These are phyloP conservation scores for Penicillium sp. DNA, from an alignment of 2,329 filamentous ascomycete species.

Conservation along the genomic window DNA sequence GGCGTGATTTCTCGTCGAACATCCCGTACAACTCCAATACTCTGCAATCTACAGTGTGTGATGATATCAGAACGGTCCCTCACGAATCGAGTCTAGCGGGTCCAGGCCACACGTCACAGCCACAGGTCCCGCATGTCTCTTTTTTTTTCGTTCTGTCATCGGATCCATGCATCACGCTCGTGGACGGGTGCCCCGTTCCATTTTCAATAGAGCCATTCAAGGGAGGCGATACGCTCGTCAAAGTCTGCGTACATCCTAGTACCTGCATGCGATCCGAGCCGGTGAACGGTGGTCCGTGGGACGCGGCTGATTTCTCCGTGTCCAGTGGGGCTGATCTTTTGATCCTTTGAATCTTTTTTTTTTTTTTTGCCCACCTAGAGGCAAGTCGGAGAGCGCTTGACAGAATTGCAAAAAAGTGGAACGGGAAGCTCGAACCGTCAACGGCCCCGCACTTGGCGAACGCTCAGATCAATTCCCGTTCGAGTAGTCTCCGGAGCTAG, in stretches of 20 bases:
- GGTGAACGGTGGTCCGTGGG: slow-evolving; percentile 26
- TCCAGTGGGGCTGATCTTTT: background rate
- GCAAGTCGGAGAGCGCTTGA: no score
- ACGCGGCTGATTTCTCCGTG: slow-evolving; percentile 22
- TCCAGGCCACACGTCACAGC: background rate
- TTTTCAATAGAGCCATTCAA: slow-evolving; percentile 7
- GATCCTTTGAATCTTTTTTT: no score
- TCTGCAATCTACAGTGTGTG: background rate
- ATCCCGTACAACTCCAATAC: background rate
- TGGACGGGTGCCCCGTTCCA: slow-evolving; percentile 15
- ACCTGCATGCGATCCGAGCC: slow-evolving; percentile 31
- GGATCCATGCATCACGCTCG: slow-evolving; percentile 16
- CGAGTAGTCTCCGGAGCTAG: slow-evolving; percentile 8
- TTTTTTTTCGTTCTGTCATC: slow-evolving; percentile 5
- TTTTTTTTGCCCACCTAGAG: no score
- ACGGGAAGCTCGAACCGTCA: background rate
- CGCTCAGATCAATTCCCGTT: slow-evolving; percentile 14
- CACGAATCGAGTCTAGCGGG: background rate
- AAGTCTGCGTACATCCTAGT: slow-evolving; percentile 23
- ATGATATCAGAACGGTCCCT: background rate
- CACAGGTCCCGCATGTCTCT: no score
- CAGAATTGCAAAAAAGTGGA: background rate
- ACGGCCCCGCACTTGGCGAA: slow-evolving; percentile 17
- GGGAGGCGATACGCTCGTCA: background rate
- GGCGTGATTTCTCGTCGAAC: background rate